Conservation (phyloP, 495 filamentous ascomycete species). For the Penicillium robsamsonii region DNA sequence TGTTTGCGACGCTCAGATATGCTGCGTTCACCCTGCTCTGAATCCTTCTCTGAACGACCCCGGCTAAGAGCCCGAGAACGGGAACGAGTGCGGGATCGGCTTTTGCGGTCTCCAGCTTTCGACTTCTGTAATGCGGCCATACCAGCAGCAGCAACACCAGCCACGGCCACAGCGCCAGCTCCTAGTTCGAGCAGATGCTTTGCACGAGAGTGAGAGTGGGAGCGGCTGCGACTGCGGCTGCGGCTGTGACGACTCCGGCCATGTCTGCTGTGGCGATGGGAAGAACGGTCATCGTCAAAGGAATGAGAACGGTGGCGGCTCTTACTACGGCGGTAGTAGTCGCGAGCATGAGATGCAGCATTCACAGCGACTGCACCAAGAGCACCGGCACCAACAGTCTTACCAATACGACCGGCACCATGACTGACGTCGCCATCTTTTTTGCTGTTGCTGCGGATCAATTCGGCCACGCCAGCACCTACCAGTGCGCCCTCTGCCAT, state of each 20-base stretch:
- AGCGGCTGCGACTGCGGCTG: constrained; percentile 48
- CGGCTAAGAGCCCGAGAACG: constrained; percentile 45
- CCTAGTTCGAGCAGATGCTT: constrained; percentile 69
- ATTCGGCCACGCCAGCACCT: constrained; percentile 71
- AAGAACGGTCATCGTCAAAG: constrained; percentile 49
- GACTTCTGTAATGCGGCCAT: constrained; percentile 70
- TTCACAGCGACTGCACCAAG: constrained; percentile 81
- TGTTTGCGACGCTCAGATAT: constrained; percentile 63
- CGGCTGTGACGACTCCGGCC: constrained; percentile 36
- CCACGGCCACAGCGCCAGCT: constrained; percentile 77
- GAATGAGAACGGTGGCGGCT: constrained; percentile 50
- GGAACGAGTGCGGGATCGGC: constrained; percentile 61
- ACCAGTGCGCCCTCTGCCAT: constrained; percentile 84
- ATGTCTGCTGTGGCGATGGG: constrained; percentile 34
- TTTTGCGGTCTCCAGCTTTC: constrained; percentile 64
- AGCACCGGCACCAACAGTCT: constrained; percentile 75
- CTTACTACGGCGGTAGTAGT: constrained; percentile 62
- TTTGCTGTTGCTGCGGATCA: constrained; percentile 67
- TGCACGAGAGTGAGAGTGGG: constrained; percentile 54
- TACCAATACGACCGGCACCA: constrained; percentile 62
- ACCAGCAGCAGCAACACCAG: constrained; percentile 51
- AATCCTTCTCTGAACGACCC: constrained; percentile 28
- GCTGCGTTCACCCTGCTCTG: constrained; percentile 44
- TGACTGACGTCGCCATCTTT: constrained; percentile 56
- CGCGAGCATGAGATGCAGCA: constrained; percentile 67